Evolutionary conservation across 2,329 filamentous ascomycete genomes (phyloP).

Genomic region (Myrmaecium sp.): DNA sequence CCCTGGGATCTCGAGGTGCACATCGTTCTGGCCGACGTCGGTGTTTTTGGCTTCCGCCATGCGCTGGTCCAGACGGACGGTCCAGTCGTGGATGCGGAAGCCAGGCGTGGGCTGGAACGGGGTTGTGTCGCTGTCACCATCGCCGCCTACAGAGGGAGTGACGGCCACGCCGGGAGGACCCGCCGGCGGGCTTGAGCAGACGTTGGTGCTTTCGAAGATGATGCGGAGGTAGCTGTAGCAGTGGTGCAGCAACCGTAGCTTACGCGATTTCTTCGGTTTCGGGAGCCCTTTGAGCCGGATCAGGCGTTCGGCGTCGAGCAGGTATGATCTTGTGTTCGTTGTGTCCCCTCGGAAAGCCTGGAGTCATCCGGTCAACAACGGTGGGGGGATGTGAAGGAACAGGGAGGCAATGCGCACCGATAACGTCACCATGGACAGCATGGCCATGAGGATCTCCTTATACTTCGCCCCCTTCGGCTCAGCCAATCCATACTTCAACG

Average conservation of each 20-base stretch:
- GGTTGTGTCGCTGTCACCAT: no score
- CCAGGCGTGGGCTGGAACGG: no score
- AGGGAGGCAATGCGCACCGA: conserved; percentile 6
- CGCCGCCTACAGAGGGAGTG: no score
- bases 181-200: no score
- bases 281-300: conserved; percentile 24
- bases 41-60: conserved; percentile 5
- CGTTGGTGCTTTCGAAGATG: conserved; percentile 29
- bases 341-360: conserved; percentile 7
- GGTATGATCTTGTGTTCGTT: conserved; percentile 19
- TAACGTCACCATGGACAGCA: conserved; percentile 22
- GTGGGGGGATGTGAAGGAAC: background rate
- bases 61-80: background rate
- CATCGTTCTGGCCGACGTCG: conserved; percentile 15
- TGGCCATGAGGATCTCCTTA: conserved; percentile 28
- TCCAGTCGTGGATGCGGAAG: background rate
- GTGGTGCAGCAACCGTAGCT: conserved; percentile 28
- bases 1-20: conserved; percentile 12
- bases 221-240: conserved; percentile 30
- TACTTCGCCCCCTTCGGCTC: conserved; percentile 24
- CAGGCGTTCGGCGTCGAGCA: conserved; percentile 27
- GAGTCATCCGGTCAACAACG: background rate
- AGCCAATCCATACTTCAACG: conserved; percentile 19
- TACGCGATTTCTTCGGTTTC: conserved; percentile 22
- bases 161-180: no score